phyloP scores from a whole-genome alignment of 306 rosid genomes.

The Datisca glomerata region DNA sequence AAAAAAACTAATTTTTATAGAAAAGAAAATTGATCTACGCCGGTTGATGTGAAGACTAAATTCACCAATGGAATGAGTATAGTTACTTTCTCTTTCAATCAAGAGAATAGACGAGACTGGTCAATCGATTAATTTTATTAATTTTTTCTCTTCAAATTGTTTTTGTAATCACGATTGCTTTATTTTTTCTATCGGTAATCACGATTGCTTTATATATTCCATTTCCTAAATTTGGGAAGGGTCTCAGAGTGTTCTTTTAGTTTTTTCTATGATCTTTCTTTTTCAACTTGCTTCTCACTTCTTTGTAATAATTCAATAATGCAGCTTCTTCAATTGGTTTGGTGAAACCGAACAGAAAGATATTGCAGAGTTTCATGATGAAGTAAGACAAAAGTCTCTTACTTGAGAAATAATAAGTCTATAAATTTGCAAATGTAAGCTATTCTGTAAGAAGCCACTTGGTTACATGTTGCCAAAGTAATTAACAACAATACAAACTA shows the following conservation, averaged over 20 bases:
- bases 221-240: too few species aligned
- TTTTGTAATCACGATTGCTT: too few species aligned
- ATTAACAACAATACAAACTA: too few species aligned
- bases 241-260: too few species aligned
- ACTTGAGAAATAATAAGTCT: not conserved
- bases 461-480: too few species aligned
- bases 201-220: too few species aligned
- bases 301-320: constrained; percentile 5
- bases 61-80: too few species aligned
- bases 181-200: not conserved
- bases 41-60: too few species aligned
- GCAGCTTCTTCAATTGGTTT: constrained; percentile 73
- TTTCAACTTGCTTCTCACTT: not conserved
- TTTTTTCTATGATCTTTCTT: not conserved
- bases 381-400: constrained; percentile 20
- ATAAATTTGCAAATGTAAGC: constrained; percentile 2
- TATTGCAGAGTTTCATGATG: constrained; percentile 33
- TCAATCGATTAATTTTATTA: not conserved
- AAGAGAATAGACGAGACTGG: not conserved
- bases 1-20: too few species aligned
- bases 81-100: too few species aligned
- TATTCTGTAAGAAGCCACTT: too few species aligned
- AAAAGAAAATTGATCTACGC: too few species aligned
- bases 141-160: not conserved
- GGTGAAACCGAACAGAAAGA: constrained; percentile 39